These are phyloP conservation scores for Rhynchosporium graminicola DNA, from an alignment of 2,329 filamentous ascomycete species.

Conservation along the genomic window DNA sequence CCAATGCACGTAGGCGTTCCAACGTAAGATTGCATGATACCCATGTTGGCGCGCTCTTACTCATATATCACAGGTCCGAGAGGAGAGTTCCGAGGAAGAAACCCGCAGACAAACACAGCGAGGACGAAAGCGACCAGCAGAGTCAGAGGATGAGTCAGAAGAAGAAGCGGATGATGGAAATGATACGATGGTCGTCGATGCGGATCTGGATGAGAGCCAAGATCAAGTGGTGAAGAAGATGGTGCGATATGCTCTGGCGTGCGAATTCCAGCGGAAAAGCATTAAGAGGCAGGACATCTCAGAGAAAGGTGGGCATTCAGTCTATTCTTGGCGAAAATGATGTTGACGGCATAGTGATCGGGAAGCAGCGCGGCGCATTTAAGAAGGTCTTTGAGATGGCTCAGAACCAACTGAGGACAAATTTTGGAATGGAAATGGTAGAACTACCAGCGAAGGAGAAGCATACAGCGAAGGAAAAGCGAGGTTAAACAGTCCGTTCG, in stretches of 20 bases:
- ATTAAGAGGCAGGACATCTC: conserved; percentile 64
- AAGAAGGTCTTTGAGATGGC: conserved; percentile 75
- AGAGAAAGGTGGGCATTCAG: conserved; percentile 54
- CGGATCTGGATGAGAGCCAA: conserved; percentile 25
- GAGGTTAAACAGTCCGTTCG: conserved; percentile 59
- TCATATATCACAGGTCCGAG: conserved; percentile 28
- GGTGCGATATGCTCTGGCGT: conserved; percentile 68
- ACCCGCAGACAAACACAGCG: conserved; percentile 32
- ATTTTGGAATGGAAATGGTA: conserved; percentile 91
- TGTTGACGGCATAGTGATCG: conserved; percentile 27
- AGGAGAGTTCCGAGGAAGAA: conserved; percentile 36
- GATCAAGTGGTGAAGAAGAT: conserved; percentile 63
- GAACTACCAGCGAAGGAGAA: conserved; percentile 83
- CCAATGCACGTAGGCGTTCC: conserved; percentile 31
- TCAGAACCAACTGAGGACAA: conserved; percentile 66
- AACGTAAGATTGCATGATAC: conserved; percentile 24
- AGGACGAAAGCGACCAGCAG: conserved; percentile 22
- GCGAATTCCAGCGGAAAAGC: conserved; percentile 61
- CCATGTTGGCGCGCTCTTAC: neutral
- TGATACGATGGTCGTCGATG: conserved; percentile 34
- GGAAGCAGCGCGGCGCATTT: conserved; percentile 66
- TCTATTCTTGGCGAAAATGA: neutral
- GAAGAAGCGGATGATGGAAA: conserved; percentile 29
- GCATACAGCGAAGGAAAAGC: conserved; percentile 75
- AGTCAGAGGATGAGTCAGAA: conserved; percentile 36